Evolutionary conservation across 176 grass and related monocot species (phyloP), one percentile per base, ranked within the genome.

Genomic region (Oryza nivara): DNA sequence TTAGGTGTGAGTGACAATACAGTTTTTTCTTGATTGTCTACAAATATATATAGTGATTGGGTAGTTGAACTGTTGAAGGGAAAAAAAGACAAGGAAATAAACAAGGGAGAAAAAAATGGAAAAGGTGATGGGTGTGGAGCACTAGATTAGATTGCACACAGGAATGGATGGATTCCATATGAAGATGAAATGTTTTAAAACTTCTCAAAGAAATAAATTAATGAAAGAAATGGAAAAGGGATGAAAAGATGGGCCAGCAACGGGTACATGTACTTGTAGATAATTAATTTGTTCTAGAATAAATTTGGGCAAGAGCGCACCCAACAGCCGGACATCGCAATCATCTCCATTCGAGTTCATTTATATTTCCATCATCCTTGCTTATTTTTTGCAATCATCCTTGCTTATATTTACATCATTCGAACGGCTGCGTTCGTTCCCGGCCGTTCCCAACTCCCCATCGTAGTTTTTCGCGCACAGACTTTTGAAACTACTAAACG

Each of bases 61-160:
- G 54, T 56, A 76, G 28, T 52, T 67, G 58, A 48, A 75, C 41
- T 36, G 70, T 74, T 28, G 16, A 80, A 11, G 61, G 52, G 26
- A 69, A 63, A 63, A 63, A 82, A 58, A 66, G 79, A 58, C 67
- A 72, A 22, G 52, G 20, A 61, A 61, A 60, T 60, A 60, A 61
- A 61, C 58, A 61, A 22, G n/a, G 58, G 58, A 19, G 34, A 19
- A 67, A 86, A 73, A 15, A 73, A 86, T 67, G 5, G 7, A 73
- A 78, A 68, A 90, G 20, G 67, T 82, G 35, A 17, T 54, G 54
- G 60, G 26, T 77, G 51, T 85, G 67, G 83, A 60, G 79, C 79
- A 5, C 56, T 86, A 82, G 73, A 90, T 86, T 90, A 90, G 79
- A 90, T 90, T 86, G 83, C 83, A 82, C 61, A 63, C 3, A 63